Conservation (phyloP, 2,329 filamentous ascomycete species). For the Apiospora saccharicola region DNA sequence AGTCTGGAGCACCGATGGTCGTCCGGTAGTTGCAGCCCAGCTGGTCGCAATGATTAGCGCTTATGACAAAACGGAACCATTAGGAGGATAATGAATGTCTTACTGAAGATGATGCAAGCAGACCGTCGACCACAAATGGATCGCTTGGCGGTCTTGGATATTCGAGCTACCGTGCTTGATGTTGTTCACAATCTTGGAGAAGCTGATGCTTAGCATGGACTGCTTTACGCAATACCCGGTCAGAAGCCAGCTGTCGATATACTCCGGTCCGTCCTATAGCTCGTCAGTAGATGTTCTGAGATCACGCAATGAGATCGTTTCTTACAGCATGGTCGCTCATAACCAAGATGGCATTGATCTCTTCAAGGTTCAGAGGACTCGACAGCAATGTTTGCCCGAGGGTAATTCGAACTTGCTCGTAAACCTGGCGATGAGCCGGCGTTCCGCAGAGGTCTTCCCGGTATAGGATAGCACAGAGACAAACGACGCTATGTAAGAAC, state of each 20-base stretch:
- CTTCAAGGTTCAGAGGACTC: conserved; percentile 49
- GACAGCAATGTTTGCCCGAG: conserved; percentile 49
- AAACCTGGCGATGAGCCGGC: conserved; percentile 44
- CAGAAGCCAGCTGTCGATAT: conserved; percentile 52
- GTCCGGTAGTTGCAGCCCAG: conserved; percentile 50
- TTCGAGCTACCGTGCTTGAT: conserved; percentile 43
- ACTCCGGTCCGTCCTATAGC: conserved; percentile 43
- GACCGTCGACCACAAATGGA: conserved; percentile 47
- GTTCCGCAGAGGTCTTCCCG: conserved; percentile 42
- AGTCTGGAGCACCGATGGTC: conserved; percentile 47
- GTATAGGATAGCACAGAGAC: conserved; percentile 47
- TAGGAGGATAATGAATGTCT: conserved; percentile 25
- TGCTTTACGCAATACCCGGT: conserved; percentile 52
- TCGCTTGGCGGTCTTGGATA: conserved; percentile 43
- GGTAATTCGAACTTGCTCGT: conserved; percentile 47
- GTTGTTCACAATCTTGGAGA: conserved; percentile 48
- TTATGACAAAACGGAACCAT: background rate
- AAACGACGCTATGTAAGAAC: conserved; percentile 50
- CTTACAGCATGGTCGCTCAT: conserved; percentile 46
- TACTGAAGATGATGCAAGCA: conserved; percentile 48
- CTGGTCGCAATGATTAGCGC: conserved; percentile 32
- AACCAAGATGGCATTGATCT: conserved; percentile 50
- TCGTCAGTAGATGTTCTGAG: background rate
- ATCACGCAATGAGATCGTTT: background rate
- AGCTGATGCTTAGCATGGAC: conserved; percentile 52